phyloP scores from a whole-genome alignment of 2,329 filamentous ascomycete species.

The Cercospora sp. region DNA sequence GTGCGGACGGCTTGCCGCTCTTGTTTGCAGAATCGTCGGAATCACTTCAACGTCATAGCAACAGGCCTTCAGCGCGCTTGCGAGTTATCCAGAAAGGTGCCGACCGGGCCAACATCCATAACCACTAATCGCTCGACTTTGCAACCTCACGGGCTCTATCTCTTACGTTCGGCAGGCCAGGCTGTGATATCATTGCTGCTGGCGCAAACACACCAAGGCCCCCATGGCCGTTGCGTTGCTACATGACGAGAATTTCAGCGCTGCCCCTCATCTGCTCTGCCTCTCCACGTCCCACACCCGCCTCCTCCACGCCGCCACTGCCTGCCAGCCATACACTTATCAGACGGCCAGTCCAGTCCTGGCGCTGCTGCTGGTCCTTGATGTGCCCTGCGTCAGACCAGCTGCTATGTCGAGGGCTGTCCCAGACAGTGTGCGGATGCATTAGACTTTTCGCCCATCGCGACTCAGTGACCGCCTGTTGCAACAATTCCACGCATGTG shows the following conservation, averaged over 20 bases:
- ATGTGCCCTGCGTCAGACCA: not conserved
- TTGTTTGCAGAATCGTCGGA: conserved; percentile 2
- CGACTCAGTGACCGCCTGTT: not conserved
- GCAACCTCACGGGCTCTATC: not conserved
- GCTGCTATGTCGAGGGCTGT: not conserved
- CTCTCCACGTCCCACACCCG: not conserved
- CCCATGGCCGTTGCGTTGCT: not conserved
- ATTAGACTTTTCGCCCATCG: not conserved
- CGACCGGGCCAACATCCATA: not conserved
- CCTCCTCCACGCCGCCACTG: not conserved
- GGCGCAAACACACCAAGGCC: not conserved
- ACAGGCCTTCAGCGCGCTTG: conserved; percentile 1
- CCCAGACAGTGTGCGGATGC: not conserved
- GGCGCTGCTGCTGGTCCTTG: not conserved
- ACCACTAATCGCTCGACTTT: not conserved
- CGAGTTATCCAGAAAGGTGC: conserved; percentile 4
- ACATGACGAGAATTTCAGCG: not conserved
- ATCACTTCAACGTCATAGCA: conserved; percentile 6
- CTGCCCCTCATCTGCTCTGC: not conserved
- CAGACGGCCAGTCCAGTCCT: not conserved
- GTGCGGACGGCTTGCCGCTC: not conserved
- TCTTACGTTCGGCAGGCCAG: not conserved
- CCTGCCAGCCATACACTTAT: not conserved
- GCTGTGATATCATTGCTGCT: not conserved
- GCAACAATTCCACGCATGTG: not conserved